Evolutionary conservation across 2,329 filamentous ascomycete species (phyloP).

Genomic region (Aaosphaeria pasadenensis): DNA sequence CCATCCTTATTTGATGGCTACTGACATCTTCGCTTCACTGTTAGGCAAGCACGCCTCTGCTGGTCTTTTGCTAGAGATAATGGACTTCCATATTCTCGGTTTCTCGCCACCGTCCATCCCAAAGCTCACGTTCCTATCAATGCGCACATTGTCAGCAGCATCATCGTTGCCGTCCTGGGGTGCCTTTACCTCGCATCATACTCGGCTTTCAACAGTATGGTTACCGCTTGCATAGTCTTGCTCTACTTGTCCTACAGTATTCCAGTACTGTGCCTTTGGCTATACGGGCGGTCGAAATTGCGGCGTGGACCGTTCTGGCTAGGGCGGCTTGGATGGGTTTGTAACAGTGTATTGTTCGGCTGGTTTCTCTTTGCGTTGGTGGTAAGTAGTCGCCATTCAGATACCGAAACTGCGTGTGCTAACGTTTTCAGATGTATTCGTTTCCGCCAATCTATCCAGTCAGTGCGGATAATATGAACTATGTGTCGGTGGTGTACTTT

Average conservation of each 20-base stretch:
- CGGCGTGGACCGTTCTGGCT: background rate
- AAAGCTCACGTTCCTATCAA: constrained; percentile 34
- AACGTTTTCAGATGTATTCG: background rate
- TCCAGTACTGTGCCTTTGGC: constrained; percentile 41
- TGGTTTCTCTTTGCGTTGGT: background rate
- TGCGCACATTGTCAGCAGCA: constrained; percentile 36
- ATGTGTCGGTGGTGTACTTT: background rate
- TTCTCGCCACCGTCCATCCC: constrained; percentile 34
- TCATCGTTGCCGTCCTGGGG: constrained; percentile 40
- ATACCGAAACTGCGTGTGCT: background rate
- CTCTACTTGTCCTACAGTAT: constrained; percentile 24
- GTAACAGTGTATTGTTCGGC: background rate
- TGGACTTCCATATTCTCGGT: constrained; percentile 38
- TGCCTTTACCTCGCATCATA: constrained; percentile 36
- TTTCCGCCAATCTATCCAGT: background rate
- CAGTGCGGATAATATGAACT: background rate
- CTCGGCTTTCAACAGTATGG: constrained; percentile 32
- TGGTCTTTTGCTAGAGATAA: constrained; percentile 49
- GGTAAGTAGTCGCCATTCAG: background rate
- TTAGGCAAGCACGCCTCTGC: constrained; percentile 38
- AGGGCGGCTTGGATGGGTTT: background rate
- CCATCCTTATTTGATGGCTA: too few species aligned
- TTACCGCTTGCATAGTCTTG: constrained; percentile 33
- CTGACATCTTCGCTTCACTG: too few species aligned
- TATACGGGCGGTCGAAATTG: background rate